Base-by-base conservation (phyloP, 345 rosid species). In the Mangifera indica region DNA sequence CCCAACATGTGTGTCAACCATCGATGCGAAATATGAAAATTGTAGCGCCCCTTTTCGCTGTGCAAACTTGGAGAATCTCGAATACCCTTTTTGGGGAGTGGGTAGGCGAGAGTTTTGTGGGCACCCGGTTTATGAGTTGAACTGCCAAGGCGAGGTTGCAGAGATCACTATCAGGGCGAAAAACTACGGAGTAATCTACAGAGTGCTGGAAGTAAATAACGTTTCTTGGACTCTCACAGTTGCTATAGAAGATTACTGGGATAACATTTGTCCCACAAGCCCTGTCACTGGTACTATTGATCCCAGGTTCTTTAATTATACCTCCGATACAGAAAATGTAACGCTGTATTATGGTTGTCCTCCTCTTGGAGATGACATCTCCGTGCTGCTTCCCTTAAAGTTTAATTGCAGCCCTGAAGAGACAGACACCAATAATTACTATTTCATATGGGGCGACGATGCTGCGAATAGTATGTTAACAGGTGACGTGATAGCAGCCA, bases 1-100 rank as follows among this genome's bases (percentile, higher is more conserved):
- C 29, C 63, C 40, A 2, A 53, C 13, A 29, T 34, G 69, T 52
- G 25, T 52, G 5, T 59, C 48, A 0, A 67, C 60, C 53, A 20
- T 2, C 8, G 46, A 70, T 49, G 63, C 34, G 7, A 40, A 44
- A 48, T 24, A 76, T 44, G 13, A 24, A 2, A 63, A 10, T 67
- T 83, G 86, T 75, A 60, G 10, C 55, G 17, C 20, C 25, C 24
- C 48, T 10, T 70, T 76, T 66, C 21, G 10, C 18, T 83, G 86
- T 29, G 83, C 76, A 26, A 40, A 4, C 24, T 26, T 75, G 25
- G 0, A 2, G 2, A 14, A 20, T 49, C 37, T 80, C 12, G 29
- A 63, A 25, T 83, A 74, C 60, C 83, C 85, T 21, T 79, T 82
- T 78, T 77, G 79, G 79, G 83, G 83, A 3, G 68, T 32, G 10